Percentiles rank a stretch among this genome's conserved stretches.
phyloP scores from a whole-genome alignment of 2,329 filamentous ascomycete genomes.

The Teratosphaeriaceae sp. region DNA sequence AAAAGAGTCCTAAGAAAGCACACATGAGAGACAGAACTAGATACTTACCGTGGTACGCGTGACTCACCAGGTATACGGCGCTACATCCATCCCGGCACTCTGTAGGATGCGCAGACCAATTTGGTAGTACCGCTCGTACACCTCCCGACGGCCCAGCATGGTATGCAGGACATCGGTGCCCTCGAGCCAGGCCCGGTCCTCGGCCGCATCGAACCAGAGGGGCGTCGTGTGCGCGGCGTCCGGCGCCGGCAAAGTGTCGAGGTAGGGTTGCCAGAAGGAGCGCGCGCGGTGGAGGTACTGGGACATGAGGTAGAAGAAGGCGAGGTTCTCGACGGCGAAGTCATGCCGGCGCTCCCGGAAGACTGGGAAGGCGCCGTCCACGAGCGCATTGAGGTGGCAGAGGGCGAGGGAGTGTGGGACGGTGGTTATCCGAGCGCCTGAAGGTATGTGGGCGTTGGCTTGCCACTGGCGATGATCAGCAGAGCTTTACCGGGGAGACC shows the following conservation, averaged over 20 bases:
- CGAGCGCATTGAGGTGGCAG: constrained; percentile 31
- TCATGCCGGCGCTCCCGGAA: constrained; percentile 21
- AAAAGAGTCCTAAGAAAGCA: constrained; percentile 37
- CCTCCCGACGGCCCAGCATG: constrained; percentile 22
- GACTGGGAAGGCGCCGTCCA: constrained; percentile 28
- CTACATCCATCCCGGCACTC: constrained; percentile 24
- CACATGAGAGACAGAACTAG: constrained; percentile 7
- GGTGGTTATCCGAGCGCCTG: constrained; percentile 18
- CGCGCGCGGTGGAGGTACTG: constrained; percentile 27
- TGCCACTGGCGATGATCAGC: constrained; percentile 10
- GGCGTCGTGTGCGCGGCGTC: constrained; percentile 26
- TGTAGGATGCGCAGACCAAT: constrained; percentile 27
- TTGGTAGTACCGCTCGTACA: constrained; percentile 33
- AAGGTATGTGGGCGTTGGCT: constrained; percentile 14
- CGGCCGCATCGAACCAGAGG: constrained; percentile 27
- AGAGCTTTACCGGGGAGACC: neutral
- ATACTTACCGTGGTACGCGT: constrained; percentile 20
- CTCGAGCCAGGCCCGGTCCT: constrained; percentile 27
- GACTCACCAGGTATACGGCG: constrained; percentile 37
- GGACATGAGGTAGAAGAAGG: constrained; percentile 31
- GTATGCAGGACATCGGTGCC: constrained; percentile 31
- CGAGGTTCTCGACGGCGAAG: constrained; percentile 26
- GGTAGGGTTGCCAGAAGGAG: constrained; percentile 33
- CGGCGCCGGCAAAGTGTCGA: constrained; percentile 28
- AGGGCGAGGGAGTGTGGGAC: constrained; percentile 29